These are phyloP conservation scores for Nakaseomyces nivariensis DNA, from an alignment of 1,139 yeast genomes.

Conservation along the genomic window DNA sequence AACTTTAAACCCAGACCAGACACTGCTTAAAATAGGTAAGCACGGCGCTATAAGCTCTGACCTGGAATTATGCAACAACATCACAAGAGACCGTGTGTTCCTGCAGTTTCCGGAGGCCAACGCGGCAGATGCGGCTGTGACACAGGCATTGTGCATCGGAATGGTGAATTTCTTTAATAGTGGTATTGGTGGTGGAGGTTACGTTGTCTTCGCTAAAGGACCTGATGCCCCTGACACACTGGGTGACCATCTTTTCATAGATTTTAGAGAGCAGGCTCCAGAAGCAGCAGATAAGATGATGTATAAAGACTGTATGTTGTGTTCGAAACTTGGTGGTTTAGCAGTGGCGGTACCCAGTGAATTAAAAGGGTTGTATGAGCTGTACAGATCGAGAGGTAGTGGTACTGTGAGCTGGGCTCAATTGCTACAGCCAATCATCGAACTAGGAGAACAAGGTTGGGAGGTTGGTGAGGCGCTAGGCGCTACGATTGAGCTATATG, in stretches of 20 bases:
- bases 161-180: slow-evolving; percentile 71
- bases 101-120: slow-evolving; percentile 32
- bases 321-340: slow-evolving; percentile 68
- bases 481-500: slow-evolving; percentile 33
- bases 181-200: slow-evolving; percentile 93
- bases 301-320: slow-evolving; percentile 42
- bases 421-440: slow-evolving; percentile 63
- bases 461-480: slow-evolving; percentile 42
- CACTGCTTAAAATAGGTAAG: slow-evolving; percentile 31
- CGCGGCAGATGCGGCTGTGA: slow-evolving; percentile 91
- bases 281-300: slow-evolving; percentile 47
- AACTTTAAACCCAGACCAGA: slow-evolving; percentile 32
- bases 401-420: slow-evolving; percentile 67
- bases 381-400: slow-evolving; percentile 54
- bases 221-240: slow-evolving; percentile 22
- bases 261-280: slow-evolving; percentile 90
- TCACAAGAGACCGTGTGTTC: slow-evolving; percentile 52
- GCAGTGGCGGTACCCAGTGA: slow-evolving; percentile 90
- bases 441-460: slow-evolving; percentile 63
- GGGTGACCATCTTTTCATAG: slow-evolving; percentile 44
- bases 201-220: slow-evolving; percentile 42
- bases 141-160: slow-evolving; percentile 84
- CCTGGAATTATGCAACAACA: slow-evolving; percentile 55
- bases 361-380: slow-evolving; percentile 61
- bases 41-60: slow-evolving; percentile 73